A percentile compares a stretch with the other conserved stretches of the same genome.
Conservation (phyloP, 2,329 filamentous ascomycete genomes). For the Endothia cerciana region DNA sequence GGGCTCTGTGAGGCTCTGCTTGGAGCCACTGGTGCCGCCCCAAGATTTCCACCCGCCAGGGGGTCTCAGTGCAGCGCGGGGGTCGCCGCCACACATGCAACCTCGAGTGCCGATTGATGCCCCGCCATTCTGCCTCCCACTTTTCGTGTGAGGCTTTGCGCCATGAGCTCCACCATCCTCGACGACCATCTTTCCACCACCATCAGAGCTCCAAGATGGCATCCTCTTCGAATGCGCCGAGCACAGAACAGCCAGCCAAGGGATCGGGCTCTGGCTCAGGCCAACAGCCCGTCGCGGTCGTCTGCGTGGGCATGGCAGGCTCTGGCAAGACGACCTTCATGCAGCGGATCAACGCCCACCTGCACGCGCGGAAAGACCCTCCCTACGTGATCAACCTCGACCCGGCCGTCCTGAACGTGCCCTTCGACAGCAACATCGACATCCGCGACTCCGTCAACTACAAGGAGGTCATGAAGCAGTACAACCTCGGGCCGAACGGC, state of each 20-base stretch:
- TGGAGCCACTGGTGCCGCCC: conserved; percentile 7
- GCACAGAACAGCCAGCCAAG: conserved; percentile 21
- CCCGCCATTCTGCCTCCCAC: conserved; percentile 18
- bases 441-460: conserved; percentile 99
- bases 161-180: conserved; percentile 4
- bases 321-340: conserved; percentile 99
- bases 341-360: conserved; percentile 94
- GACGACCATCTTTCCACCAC: not conserved
- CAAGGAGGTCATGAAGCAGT: conserved; percentile 99
- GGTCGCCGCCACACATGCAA: not conserved
- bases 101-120: not conserved
- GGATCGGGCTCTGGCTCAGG: conserved; percentile 7
- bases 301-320: conserved; percentile 97
- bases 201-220: conserved; percentile 30
- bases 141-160: conserved; percentile 23
- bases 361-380: conserved; percentile 77
- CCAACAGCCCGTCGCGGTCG: conserved; percentile 71
- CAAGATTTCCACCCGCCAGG: not conserved
- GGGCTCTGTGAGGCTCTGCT: conserved; percentile 10
- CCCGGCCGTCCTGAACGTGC: conserved; percentile 88
- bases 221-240: conserved; percentile 27
- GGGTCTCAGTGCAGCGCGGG: not conserved
- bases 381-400: conserved; percentile 98
- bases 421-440: conserved; percentile 97
- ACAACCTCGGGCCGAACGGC: conserved; percentile 95